Percentiles rank a stretch among this genome's conserved stretches.
Evolutionary conservation across 1,284 basidiomycete genomes (phyloP).

Genomic region (Entoloma clypeatum): DNA sequence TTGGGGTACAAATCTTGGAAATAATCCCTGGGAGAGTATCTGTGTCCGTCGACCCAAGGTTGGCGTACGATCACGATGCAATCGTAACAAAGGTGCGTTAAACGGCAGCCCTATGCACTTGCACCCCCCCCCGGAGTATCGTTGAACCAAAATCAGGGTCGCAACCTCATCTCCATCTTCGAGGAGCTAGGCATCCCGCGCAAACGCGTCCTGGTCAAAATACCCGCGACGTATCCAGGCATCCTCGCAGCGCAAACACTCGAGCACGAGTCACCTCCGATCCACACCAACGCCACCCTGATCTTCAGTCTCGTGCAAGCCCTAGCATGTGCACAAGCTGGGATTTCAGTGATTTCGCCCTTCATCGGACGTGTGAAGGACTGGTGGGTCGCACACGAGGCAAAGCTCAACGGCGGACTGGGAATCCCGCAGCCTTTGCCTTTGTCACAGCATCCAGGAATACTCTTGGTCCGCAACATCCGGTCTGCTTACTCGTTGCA

Average conservation of each 20-base stretch:
- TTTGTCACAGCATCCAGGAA: conserved; percentile 28
- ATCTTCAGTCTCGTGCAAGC: conserved; percentile 32
- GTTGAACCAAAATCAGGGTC: too few relatives aligned
- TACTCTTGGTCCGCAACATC: conserved; percentile 27
- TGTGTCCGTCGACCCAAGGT: conserved; percentile 32
- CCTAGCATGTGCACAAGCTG: conserved; percentile 34
- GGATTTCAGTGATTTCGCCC: conserved; percentile 31
- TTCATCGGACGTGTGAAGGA: conserved; percentile 36
- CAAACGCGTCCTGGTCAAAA: conserved; percentile 31
- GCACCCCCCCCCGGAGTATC: neutral
- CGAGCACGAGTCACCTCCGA: conserved; percentile 18
- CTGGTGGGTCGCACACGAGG: conserved; percentile 27
- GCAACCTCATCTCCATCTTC: conserved; percentile 23
- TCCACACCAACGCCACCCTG: conserved; percentile 34
- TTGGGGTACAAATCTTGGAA: conserved; percentile 27
- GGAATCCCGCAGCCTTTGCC: conserved; percentile 7
- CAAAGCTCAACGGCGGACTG: conserved; percentile 14
- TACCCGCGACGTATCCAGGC: conserved; percentile 31
- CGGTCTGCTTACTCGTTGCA: conserved; percentile 22
- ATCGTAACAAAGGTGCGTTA: conserved; percentile 25
- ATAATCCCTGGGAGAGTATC: conserved; percentile 33
- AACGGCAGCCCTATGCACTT: neutral
- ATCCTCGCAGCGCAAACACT: conserved; percentile 29
- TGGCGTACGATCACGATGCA: conserved; percentile 24
- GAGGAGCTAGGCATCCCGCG: conserved; percentile 28